Base-by-base conservation (phyloP, 2,329 filamentous ascomycete genomes). In the Ceratocystis huliohia region DNA sequence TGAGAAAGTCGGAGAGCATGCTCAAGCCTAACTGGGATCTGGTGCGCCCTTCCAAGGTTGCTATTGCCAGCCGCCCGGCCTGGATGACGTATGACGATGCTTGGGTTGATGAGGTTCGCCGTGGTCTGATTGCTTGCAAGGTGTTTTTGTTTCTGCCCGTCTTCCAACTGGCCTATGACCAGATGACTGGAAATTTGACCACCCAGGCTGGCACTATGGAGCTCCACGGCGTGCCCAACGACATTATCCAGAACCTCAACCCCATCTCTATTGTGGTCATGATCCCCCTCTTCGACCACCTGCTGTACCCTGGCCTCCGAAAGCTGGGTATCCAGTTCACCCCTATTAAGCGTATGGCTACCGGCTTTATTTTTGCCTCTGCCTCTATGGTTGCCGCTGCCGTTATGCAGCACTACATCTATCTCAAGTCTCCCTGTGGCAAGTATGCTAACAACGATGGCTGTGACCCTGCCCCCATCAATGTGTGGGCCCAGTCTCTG, bases 61-160 rank as follows among this genome's bases (percentile, higher is more conserved):
- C 81, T 8, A 76, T 80, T 46, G 74, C 74, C 1, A 73, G 79
- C 69, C 84, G 85, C 65, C 88, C 88, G 0, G 50, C 66, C 0
- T 92, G 88, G 88, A 91, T 92, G 86, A 88, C 85, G 0, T 91
- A 91, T 70, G 88, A 93, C 69, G 89, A 93, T 70, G 83, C 84
- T 64, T 93, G 88, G 88, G 88, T 93, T 44, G 88, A 91, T 73
- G 87, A 92, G 73, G 84, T 91, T 62, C 80, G 80, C 64, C 86
- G 88, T 75, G 88, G 87, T 69, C 78, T 88, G 66, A 79, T 82
- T 71, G 86, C 87, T 66, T 89, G 86, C 78, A 80, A 82, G 69
- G 87, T 90, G 44, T 92, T 89, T 75, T 75, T 85, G 69, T 90
- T 87, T 78, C 67, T 86, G 66, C 87, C 87, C 50, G 80, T 85